These are phyloP conservation scores for Trametes cubensis DNA, from an alignment of 768 basidiomycete genomes.

Conservation along the genomic window DNA sequence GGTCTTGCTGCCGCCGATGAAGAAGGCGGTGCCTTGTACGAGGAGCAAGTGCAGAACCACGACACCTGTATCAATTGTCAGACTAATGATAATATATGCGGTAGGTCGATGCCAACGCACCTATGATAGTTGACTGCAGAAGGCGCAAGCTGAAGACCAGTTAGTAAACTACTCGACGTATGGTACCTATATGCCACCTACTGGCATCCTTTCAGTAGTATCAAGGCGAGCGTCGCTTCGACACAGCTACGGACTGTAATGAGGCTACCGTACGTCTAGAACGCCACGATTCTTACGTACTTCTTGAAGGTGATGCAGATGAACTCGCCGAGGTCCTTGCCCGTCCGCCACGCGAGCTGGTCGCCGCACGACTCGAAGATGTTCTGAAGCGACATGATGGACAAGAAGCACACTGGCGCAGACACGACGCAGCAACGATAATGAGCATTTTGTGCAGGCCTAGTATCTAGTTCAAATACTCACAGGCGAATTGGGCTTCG, in stretches of 20 bases:
- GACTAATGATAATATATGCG: not conserved
- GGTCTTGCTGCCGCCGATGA: constrained; percentile 66
- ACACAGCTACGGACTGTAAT: constrained; percentile 48
- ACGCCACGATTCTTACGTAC: constrained; percentile 38
- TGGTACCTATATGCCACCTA: constrained; percentile 26
- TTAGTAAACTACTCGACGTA: not conserved
- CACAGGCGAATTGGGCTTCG: constrained; percentile 49
- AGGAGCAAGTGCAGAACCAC: constrained; percentile 74
- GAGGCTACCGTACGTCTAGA: too few species aligned
- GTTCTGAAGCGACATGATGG: constrained; percentile 65
- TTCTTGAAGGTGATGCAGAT: constrained; percentile 66
- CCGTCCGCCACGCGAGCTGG: constrained; percentile 56
- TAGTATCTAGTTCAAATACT: constrained; percentile 27
- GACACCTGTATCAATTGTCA: constrained; percentile 48
- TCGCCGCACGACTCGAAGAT: constrained; percentile 67
- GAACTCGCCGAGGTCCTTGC: constrained; percentile 62
- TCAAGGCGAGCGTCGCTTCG: constrained; percentile 70
- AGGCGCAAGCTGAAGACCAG: constrained; percentile 50
- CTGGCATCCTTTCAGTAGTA: constrained; percentile 70
- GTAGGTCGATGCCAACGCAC: constrained; percentile 33
- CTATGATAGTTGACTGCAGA: constrained; percentile 69
- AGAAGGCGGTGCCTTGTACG: constrained; percentile 68
- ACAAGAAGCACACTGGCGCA: constrained; percentile 28
- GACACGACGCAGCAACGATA: not conserved
- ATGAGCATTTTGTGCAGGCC: not conserved